These are phyloP conservation scores for Oryza punctata DNA, from an alignment of 176 grass and related monocot species.

Conservation along the genomic window DNA sequence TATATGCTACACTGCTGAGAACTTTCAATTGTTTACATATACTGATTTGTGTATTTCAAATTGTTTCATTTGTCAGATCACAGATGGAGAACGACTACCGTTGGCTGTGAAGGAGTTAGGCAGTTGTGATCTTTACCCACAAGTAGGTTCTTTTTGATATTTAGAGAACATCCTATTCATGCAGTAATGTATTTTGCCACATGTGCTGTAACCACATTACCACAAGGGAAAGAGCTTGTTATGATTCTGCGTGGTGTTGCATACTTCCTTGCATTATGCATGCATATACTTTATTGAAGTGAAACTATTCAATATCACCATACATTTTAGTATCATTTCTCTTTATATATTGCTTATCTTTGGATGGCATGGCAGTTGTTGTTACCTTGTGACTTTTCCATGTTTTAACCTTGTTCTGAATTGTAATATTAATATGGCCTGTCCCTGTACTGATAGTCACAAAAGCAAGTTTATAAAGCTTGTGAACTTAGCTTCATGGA, in stretches of 20 bases:
- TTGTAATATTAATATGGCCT: neutral
- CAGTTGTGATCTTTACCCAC: constrained; percentile 89
- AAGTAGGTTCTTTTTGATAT: constrained; percentile 47
- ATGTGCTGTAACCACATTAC: neutral
- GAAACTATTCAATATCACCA: neutral
- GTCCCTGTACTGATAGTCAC: neutral
- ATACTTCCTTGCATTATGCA: neutral
- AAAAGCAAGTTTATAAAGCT: neutral
- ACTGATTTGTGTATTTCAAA: constrained; percentile 4
- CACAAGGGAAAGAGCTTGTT: neutral
- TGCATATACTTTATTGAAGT: neutral
- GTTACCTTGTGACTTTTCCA: neutral
- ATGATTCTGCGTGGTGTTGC: constrained; percentile 8
- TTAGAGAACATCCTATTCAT: neutral
- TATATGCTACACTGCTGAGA: neutral
- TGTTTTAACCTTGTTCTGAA: neutral
- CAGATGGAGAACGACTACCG: constrained; percentile 83
- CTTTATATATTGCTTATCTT: neutral
- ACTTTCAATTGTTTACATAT: neutral
- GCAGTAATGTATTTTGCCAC: neutral
- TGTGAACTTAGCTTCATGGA: neutral
- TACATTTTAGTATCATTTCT: constrained; percentile 3
- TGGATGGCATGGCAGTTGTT: neutral
- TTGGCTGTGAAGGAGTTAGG: constrained; percentile 88
- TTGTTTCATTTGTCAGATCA: constrained; percentile 44